Base-by-base conservation (phyloP, 1,284 basidiomycete genomes). In the Volvariella volvacea region DNA sequence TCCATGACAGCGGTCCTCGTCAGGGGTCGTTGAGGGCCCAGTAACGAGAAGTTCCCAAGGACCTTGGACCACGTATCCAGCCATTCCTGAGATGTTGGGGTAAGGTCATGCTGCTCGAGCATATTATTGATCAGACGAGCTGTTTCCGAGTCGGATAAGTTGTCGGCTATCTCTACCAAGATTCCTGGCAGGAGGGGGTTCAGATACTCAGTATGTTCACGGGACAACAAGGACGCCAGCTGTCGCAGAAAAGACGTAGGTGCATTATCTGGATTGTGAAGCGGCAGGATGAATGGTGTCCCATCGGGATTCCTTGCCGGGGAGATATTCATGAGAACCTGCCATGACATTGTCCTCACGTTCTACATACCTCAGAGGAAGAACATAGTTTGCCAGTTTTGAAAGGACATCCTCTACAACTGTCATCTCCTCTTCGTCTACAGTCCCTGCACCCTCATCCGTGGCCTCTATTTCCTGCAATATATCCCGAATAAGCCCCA, bases 31-130 rank as follows among this genome's bases (percentile, higher is more conserved):
- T 67, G 54, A 0, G 63, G 48, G 30, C 66, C 61, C 52, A 76
- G 66, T 7, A 84, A 62, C 3, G 64, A 66, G 4, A 68, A 57
- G 48, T 76, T 78, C n/a, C 60, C 62, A 16, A 87, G 57, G 2
- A 88, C 63, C 22, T 53, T 67, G 31, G 64, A 56, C 84, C 86
- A 88, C 53, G 81, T 78, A 4, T 64, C 62, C 17, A 87, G 60
- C 85, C 85, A 88, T 7, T 76, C 70, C 0, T 79, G 73, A 0
- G 79, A 78, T 10, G 80, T 80, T 0, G 85, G 86, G 2, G 75
- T 79, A 28, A 88, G 67, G 39, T 76, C 73, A 48, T 82, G 76
- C 46, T 82, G 76, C 38, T 78, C 73, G 22, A 69, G 65, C 78
- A 88, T 81, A 36, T 76, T 61, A 10, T 55, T 54, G 3, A 83